Conservation (phyloP, 1,284 basidiomycete species). For the Tilletia indica region DNA sequence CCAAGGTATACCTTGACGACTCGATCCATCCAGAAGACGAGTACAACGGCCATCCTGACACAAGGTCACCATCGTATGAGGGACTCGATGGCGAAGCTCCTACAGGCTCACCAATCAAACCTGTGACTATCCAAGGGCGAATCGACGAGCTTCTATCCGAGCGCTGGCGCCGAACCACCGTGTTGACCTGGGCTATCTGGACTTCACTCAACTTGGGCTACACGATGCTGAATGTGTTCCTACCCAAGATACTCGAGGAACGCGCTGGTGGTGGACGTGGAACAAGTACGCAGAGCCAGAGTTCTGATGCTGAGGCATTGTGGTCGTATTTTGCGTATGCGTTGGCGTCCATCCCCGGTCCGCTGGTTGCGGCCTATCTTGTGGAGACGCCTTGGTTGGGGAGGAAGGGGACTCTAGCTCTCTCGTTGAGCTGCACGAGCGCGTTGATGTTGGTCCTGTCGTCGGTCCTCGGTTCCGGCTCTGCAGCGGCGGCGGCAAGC, state of each 20-base stretch:
- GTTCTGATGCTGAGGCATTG: background rate
- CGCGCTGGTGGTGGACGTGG: conserved; percentile 27
- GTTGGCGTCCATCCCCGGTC: conserved; percentile 41
- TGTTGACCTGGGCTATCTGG: conserved; percentile 61
- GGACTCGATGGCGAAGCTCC: background rate
- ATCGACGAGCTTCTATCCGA: conserved; percentile 74
- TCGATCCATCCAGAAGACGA: background rate
- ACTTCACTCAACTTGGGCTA: conserved; percentile 63
- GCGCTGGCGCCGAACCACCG: conserved; percentile 77
- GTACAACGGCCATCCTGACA: background rate
- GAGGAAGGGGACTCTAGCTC: conserved; percentile 66
- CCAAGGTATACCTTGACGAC: background rate
- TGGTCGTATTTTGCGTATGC: conserved; percentile 40
- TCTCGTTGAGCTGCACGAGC: conserved; percentile 36
- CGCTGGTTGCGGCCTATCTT: conserved; percentile 81
- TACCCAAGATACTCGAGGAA: conserved; percentile 83
- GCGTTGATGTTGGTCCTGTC: conserved; percentile 36
- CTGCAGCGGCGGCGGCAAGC: background rate
- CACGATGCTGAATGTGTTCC: conserved; percentile 95
- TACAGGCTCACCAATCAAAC: background rate
- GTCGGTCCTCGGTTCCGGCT: conserved; percentile 25
- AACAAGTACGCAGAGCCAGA: conserved; percentile 1
- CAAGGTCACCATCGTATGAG: too few species aligned
- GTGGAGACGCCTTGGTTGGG: conserved; percentile 73
- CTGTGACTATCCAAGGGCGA: conserved; percentile 59